Percentiles rank a stretch among this genome's conserved stretches.
Evolutionary conservation across 2,329 filamentous ascomycete species (phyloP).

Genomic region (Apiospora kogelbergensis): DNA sequence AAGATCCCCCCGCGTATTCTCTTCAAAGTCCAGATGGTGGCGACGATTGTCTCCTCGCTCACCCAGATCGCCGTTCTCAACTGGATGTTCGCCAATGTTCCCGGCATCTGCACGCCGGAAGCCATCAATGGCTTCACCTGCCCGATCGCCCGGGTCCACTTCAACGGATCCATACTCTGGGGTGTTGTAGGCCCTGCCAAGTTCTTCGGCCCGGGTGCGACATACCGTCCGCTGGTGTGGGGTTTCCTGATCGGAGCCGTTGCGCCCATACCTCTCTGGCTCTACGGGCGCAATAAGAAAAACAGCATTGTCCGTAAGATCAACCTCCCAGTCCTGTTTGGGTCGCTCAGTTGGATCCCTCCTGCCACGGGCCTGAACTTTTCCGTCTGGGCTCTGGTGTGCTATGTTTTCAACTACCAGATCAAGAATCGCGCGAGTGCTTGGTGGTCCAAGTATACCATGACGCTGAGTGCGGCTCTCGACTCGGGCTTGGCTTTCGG

Average conservation of each 20-base stretch:
- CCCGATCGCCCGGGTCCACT: slow-evolving; percentile 83
- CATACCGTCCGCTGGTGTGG: slow-evolving; percentile 77
- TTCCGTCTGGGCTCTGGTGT: slow-evolving; percentile 82
- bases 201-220: slow-evolving; percentile 76
- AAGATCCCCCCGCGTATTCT: slow-evolving; percentile 79
- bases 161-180: slow-evolving; percentile 89
- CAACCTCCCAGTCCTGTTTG: slow-evolving; percentile 81
- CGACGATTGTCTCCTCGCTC: slow-evolving; percentile 72
- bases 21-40: slow-evolving; percentile 75
- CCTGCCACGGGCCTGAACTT: slow-evolving; percentile 87
- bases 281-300: slow-evolving; percentile 61
- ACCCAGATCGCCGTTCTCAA: slow-evolving; percentile 84
- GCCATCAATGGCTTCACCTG: slow-evolving; percentile 89
- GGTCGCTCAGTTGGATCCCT: slow-evolving; percentile 82
- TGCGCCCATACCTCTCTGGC: slow-evolving; percentile 72
- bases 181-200: slow-evolving; percentile 80
- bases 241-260: slow-evolving; percentile 77
- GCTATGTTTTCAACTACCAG: slow-evolving; percentile 79
- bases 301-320: slow-evolving; percentile 70
- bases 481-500: slow-evolving; percentile 82
- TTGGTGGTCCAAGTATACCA: slow-evolving; percentile 92
- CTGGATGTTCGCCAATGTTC: slow-evolving; percentile 83
- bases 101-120: slow-evolving; percentile 72
- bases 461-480: slow-evolving; percentile 81
- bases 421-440: slow-evolving; percentile 67